These are phyloP conservation scores for Macrolepiota fuliginosa DNA, from an alignment of 768 basidiomycete genomes.

Conservation along the genomic window DNA sequence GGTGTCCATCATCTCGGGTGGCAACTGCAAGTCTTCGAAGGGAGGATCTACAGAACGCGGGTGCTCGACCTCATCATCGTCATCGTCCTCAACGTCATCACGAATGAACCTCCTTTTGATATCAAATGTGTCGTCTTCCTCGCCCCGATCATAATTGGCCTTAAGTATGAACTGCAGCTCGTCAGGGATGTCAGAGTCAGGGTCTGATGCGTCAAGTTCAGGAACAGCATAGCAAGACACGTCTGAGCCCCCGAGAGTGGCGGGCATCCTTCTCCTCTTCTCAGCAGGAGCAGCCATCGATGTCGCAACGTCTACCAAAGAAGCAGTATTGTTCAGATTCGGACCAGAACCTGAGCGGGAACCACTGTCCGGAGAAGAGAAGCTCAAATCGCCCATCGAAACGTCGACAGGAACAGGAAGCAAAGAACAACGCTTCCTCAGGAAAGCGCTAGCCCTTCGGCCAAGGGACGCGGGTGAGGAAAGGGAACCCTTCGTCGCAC, in stretches of 20 bases:
- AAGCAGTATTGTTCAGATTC: background rate
- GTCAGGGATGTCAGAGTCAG: conserved; percentile 79
- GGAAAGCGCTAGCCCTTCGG: conserved; percentile 10
- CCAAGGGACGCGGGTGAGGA: conserved; percentile 9
- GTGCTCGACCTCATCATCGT: conserved; percentile 1
- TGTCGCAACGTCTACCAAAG: conserved; percentile 17
- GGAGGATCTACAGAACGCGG: conserved; percentile 33
- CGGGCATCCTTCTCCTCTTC: conserved; percentile 54
- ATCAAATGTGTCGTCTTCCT: conserved; percentile 15
- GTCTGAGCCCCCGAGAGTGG: conserved; percentile 65
- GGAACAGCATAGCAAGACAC: conserved; percentile 41
- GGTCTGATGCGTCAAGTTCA: conserved; percentile 54
- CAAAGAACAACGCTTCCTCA: conserved; percentile 8
- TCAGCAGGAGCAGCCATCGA: conserved; percentile 31
- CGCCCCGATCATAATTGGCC: conserved; percentile 17
- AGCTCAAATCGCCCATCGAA: conserved; percentile 3
- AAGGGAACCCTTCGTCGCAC: background rate
- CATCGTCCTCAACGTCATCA: background rate
- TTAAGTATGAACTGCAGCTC: conserved; percentile 67
- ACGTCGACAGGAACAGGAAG: conserved; percentile 6
- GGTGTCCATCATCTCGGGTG: conserved; percentile 15
- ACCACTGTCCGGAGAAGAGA: background rate
- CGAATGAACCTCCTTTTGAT: conserved; percentile 17
- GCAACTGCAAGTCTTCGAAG: conserved; percentile 19
- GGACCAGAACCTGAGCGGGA: background rate